These are phyloP conservation scores for Dysphania ambrosioides DNA, from an alignment of 148 eudicot genomes.

Conservation along the genomic window DNA sequence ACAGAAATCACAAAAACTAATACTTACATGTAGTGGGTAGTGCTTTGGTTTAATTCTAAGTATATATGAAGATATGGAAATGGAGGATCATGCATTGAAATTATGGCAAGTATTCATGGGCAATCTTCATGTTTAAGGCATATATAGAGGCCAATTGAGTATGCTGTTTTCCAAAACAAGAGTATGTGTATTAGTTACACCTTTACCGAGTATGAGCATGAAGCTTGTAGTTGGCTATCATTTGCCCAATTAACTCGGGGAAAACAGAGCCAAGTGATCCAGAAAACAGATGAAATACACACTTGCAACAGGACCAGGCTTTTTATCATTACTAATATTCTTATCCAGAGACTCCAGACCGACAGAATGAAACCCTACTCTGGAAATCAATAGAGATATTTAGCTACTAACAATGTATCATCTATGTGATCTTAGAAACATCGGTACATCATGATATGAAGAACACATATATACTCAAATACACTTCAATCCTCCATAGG, in stretches of 20 bases:
- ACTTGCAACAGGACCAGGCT: not conserved
- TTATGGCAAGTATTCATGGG: too few species aligned
- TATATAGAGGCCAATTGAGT: too few species aligned
- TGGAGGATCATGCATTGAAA: too few species aligned
- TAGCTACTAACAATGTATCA: slow-evolving; percentile 10
- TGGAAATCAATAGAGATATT: not conserved
- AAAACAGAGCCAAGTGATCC: not conserved
- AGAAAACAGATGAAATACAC: not conserved
- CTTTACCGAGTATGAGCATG: not conserved
- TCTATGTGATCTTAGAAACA: slow-evolving; percentile 4
- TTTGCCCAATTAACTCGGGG: not conserved
- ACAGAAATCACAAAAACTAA: too few species aligned
- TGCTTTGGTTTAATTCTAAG: too few species aligned
- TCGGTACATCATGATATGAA: not conserved
- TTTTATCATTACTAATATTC: not conserved
- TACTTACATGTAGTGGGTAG: too few species aligned
- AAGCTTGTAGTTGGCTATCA: not conserved
- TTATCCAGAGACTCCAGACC: not conserved
- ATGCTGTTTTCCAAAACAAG: too few species aligned
- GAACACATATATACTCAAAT: slow-evolving; percentile 18
- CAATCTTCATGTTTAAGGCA: too few species aligned
- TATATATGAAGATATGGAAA: too few species aligned
- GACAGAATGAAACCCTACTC: not conserved
- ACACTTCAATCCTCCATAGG: not conserved
- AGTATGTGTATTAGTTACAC: too few species aligned